phyloP scores from a whole-genome alignment of 2,329 filamentous ascomycete species.

The Monilinia laxa region DNA sequence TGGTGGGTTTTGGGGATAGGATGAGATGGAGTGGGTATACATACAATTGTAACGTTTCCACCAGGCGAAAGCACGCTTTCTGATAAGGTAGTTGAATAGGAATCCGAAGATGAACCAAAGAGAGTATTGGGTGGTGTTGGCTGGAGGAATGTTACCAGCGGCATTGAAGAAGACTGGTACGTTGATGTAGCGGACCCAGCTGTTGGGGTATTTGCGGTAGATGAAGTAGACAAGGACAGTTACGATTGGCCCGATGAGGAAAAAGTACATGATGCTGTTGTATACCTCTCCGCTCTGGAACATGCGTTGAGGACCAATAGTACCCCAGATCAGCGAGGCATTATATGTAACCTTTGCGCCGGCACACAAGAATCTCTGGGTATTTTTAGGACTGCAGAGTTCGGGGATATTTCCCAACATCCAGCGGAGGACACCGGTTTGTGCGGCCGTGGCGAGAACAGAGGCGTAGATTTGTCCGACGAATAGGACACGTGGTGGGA shows the following conservation, averaged over 20 bases:
- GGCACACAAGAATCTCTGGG: conserved; percentile 50
- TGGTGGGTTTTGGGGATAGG: conserved; percentile 32
- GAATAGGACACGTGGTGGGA: conserved; percentile 50
- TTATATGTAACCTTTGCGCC: conserved; percentile 54
- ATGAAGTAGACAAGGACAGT: conserved; percentile 58
- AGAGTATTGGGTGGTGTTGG: conserved; percentile 51
- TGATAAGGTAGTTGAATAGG: conserved; percentile 51
- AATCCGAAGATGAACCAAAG: conserved; percentile 50
- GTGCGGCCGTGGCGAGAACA: conserved; percentile 48
- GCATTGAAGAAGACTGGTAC: conserved; percentile 51
- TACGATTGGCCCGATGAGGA: conserved; percentile 52
- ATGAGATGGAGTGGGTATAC: background rate
- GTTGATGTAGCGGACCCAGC: conserved; percentile 46
- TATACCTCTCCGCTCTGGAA: conserved; percentile 52
- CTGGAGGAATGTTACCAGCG: conserved; percentile 49
- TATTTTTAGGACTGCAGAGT: conserved; percentile 45
- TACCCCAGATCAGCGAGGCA: conserved; percentile 55
- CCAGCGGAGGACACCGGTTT: conserved; percentile 43
- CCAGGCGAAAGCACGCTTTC: conserved; percentile 47
- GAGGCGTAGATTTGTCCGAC: conserved; percentile 50
- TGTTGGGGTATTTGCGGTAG: conserved; percentile 57
- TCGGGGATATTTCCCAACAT: conserved; percentile 44
- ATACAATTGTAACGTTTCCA: conserved; percentile 48
- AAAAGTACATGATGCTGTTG: conserved; percentile 49
- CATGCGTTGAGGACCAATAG: conserved; percentile 46